A percentile compares a stretch with the other conserved stretches of the same genome.
phyloP scores from a whole-genome alignment of 1,139 yeast genomes.

The Debaryomyces nepalensis region DNA sequence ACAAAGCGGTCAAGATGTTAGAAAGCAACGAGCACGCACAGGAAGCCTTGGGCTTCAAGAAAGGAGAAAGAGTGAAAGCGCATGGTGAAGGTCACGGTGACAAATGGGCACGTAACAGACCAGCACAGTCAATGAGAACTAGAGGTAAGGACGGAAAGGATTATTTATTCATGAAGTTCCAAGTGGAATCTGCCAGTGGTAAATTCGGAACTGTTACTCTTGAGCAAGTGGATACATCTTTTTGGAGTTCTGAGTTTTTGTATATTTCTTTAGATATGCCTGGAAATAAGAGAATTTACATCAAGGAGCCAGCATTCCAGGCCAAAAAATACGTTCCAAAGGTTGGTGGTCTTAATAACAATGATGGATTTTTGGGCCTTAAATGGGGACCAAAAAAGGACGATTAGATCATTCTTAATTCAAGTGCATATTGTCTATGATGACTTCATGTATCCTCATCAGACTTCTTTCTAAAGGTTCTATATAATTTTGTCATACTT shows the following conservation, averaged over 20 bases:
- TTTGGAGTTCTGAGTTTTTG: conserved; percentile 72
- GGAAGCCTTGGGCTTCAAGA: conserved; percentile 55
- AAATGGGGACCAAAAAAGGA: conserved; percentile 84
- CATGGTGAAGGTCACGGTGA: conserved; percentile 75
- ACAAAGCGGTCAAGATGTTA: conserved; percentile 77
- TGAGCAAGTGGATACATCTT: conserved; percentile 73
- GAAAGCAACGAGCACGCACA: conserved; percentile 70
- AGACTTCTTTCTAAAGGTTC: neutral
- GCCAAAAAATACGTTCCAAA: conserved; percentile 42
- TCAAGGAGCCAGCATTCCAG: conserved; percentile 66
- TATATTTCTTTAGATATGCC: conserved; percentile 79
- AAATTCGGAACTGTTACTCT: conserved; percentile 69
- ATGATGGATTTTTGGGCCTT: conserved; percentile 72
- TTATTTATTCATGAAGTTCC: conserved; percentile 82
- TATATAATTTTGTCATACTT: neutral
- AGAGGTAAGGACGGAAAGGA: conserved; percentile 76
- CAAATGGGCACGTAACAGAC: conserved; percentile 88
- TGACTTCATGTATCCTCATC: neutral
- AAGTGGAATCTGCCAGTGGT: conserved; percentile 67
- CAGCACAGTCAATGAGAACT: conserved; percentile 61
- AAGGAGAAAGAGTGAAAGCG: conserved; percentile 72
- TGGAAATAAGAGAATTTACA: conserved; percentile 67
- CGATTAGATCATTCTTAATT: conserved; percentile 21
- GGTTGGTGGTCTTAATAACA: conserved; percentile 21
- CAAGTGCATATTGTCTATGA: conserved; percentile 3